phyloP scores from a whole-genome alignment of 2,329 filamentous ascomycete genomes.

The Colletotrichum paranaense region DNA sequence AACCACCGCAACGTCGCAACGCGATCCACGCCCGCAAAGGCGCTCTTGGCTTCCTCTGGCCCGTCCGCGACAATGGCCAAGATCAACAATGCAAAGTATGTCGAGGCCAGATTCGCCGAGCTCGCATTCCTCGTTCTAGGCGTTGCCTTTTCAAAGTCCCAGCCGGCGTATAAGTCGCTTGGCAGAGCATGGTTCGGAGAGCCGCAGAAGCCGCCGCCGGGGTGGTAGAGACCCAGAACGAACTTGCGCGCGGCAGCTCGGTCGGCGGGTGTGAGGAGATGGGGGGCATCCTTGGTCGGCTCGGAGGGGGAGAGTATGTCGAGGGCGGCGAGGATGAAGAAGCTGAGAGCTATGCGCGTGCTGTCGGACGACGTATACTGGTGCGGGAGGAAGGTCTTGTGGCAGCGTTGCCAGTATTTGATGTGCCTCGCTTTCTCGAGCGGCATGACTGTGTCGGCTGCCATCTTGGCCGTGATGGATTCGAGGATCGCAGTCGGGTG shows the following conservation, averaged over 20 bases:
- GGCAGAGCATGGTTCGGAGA: conserved; percentile 76
- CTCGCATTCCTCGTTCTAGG: conserved; percentile 44
- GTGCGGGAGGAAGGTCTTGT: conserved; percentile 82
- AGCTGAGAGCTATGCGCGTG: conserved; percentile 88
- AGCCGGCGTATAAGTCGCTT: conserved; percentile 40
- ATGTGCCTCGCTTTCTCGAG: conserved; percentile 77
- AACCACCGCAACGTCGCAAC: conserved; percentile 80
- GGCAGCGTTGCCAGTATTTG: conserved; percentile 92
- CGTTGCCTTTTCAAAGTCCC: conserved; percentile 33
- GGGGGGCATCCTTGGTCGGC: conserved; percentile 49
- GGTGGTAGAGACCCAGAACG: conserved; percentile 89
- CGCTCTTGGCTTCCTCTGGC: conserved; percentile 49
- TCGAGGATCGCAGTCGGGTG: background rate
- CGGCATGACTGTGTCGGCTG: conserved; percentile 40
- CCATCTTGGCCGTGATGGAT: conserved; percentile 32
- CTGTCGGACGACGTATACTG: conserved; percentile 91
- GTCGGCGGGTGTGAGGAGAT: conserved; percentile 58
- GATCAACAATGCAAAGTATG: conserved; percentile 85
- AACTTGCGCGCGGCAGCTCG: conserved; percentile 70
- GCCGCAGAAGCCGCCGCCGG: conserved; percentile 87
- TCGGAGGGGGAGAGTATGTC: conserved; percentile 77
- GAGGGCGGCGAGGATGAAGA: conserved; percentile 87
- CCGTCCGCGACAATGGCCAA: conserved; percentile 65
- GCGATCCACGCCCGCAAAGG: conserved; percentile 74
- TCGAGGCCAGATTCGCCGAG: conserved; percentile 83